Evolutionary conservation across 306 rosid species (phyloP).

Genomic region (Prunus persica): Prunus_persica_NCBIv2 NC_034016.1:20299501-20300000

Average conservation of each 20-base stretch:
- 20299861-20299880: slow-evolving; percentile 62
- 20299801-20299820: slow-evolving; percentile 74
- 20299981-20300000: slow-evolving; percentile 86
- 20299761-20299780: slow-evolving; percentile 60
- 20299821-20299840: slow-evolving; percentile 80
- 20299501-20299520: slow-evolving; percentile 82
- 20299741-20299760: slow-evolving; percentile 47
- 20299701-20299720: slow-evolving; percentile 63
- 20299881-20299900: slow-evolving; percentile 91
- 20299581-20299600: slow-evolving; percentile 77
- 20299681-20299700: slow-evolving; percentile 81
- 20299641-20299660: slow-evolving; percentile 54
- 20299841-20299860: slow-evolving; percentile 59
- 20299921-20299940: slow-evolving; percentile 67
- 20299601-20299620: slow-evolving; percentile 78
- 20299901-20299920: slow-evolving; percentile 69
- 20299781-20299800: slow-evolving; percentile 57
- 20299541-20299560: slow-evolving; percentile 50
- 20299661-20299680: slow-evolving; percentile 54
- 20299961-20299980: slow-evolving; percentile 65
- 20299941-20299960: slow-evolving; percentile 50
- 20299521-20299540: slow-evolving; percentile 53
- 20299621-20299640: slow-evolving; percentile 49
- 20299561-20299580: slow-evolving; percentile 78
- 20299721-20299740: slow-evolving; percentile 64